These are phyloP conservation scores for Glebionis coronaria DNA, from an alignment of 129 eudicot genomes.

Conservation along the genomic window DNA sequence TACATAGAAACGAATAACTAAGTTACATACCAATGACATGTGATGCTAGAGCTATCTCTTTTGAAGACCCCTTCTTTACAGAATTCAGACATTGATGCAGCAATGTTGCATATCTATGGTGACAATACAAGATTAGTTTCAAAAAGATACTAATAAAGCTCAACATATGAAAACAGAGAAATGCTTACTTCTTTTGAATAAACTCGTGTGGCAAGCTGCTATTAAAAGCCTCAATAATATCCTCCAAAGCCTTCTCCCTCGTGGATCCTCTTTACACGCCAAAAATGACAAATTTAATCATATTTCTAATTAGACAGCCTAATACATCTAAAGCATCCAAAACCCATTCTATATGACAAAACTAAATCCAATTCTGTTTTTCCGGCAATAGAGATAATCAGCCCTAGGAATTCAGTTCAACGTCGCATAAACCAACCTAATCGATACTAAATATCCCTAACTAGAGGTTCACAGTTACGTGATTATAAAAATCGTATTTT, in stretches of 20 bases:
- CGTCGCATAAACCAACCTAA: background rate
- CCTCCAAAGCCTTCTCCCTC: constrained; percentile 77
- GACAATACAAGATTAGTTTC: constrained; percentile 3
- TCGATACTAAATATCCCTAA: background rate
- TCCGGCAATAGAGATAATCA: too few species aligned
- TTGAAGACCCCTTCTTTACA: constrained; percentile 71
- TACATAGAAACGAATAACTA: background rate
- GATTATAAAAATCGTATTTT: too few species aligned
- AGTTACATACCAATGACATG: constrained; percentile 60
- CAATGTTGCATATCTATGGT: constrained; percentile 69
- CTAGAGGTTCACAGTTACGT: background rate
- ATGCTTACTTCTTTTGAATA: constrained; percentile 75
- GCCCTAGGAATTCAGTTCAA: background rate
- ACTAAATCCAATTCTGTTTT: too few species aligned
- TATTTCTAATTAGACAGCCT: background rate
- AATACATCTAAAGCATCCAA: too few species aligned
- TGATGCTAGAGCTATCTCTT: constrained; percentile 82
- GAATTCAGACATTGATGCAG: constrained; percentile 75
- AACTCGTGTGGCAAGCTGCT: constrained; percentile 68
- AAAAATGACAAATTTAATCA: background rate
- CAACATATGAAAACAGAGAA: background rate
- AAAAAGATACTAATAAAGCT: constrained; percentile 5
- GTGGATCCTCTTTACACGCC: constrained; percentile 65
- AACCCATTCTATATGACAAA: too few species aligned
- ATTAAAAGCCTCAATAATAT: constrained; percentile 69